Conservation (phyloP, 345 rosid species). For the Lepidium africanum region DNA sequence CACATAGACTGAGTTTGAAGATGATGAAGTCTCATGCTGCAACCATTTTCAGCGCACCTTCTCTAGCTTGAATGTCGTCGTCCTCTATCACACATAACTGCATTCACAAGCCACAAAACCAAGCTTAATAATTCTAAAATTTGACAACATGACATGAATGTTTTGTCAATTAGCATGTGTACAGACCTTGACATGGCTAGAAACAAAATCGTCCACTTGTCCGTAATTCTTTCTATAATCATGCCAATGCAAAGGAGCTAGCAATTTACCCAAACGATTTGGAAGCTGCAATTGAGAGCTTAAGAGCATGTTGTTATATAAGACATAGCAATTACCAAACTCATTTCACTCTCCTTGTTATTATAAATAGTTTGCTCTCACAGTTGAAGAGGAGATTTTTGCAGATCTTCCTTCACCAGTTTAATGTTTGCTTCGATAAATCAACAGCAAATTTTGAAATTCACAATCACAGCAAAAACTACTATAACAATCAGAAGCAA, state of each 20-base stretch:
- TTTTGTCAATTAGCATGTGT: neutral
- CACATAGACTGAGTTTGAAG: no score
- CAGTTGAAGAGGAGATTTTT: slow-evolving; percentile 43
- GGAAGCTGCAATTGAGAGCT: slow-evolving; percentile 55
- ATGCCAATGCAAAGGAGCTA: slow-evolving; percentile 92
- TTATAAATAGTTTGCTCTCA: slow-evolving; percentile 9
- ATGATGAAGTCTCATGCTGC: no score
- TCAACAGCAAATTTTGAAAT: no score
- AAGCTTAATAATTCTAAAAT: neutral
- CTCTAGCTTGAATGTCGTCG: slow-evolving; percentile 73
- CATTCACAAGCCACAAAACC: slow-evolving; percentile 7
- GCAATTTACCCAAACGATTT: slow-evolving; percentile 94
- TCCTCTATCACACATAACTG: slow-evolving; percentile 87
- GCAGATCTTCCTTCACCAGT: no score
- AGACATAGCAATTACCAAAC: neutral
- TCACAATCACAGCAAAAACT: no score
- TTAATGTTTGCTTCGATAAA: no score
- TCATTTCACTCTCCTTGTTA: neutral
- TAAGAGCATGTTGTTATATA: neutral
- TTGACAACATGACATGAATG: neutral
- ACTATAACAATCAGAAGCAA: no score
- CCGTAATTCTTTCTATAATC: slow-evolving; percentile 87
- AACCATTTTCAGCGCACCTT: slow-evolving; percentile 45
- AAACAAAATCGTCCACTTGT: slow-evolving; percentile 86
- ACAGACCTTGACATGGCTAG: slow-evolving; percentile 69